A percentile compares a stretch with the other conserved stretches of the same genome.
phyloP scores from a whole-genome alignment of 2,329 filamentous ascomycete genomes.

The Colletotrichum sp. region DNA sequence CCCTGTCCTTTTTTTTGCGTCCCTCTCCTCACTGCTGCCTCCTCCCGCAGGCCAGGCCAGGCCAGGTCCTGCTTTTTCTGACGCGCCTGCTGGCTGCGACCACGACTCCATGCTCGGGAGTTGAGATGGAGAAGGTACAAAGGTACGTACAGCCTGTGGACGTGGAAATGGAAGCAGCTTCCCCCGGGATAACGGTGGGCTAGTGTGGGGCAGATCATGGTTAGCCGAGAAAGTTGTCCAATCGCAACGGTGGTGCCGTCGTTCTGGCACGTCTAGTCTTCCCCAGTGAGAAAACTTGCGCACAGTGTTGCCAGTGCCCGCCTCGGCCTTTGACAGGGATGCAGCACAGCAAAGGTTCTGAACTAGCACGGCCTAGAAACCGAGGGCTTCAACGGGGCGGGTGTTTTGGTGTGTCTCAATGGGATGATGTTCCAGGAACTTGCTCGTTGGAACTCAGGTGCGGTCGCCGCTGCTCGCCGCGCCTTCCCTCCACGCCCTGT shows the following conservation, averaged over 20 bases:
- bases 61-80: neutral
- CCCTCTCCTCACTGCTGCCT: neutral
- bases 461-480: neutral
- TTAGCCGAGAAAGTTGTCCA: neutral
- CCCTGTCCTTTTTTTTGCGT: neutral
- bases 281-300: conserved; percentile 1
- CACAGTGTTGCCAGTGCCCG: neutral
- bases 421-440: neutral
- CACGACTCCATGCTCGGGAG: neutral
- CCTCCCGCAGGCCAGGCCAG: neutral
- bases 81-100: neutral
- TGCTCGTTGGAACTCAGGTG: neutral
- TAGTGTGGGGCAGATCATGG: neutral
- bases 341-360: neutral
- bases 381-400: neutral
- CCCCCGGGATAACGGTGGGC: neutral
- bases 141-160: neutral
- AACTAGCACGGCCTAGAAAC: neutral
- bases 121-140: neutral
- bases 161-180: neutral
- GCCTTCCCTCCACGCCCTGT: neutral
- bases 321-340: neutral
- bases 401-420: neutral
- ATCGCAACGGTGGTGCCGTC: neutral
- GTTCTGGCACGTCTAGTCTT: neutral